phyloP scores from a whole-genome alignment of 2,329 filamentous ascomycete species.

The Reticulascus tulasneorum region DNA sequence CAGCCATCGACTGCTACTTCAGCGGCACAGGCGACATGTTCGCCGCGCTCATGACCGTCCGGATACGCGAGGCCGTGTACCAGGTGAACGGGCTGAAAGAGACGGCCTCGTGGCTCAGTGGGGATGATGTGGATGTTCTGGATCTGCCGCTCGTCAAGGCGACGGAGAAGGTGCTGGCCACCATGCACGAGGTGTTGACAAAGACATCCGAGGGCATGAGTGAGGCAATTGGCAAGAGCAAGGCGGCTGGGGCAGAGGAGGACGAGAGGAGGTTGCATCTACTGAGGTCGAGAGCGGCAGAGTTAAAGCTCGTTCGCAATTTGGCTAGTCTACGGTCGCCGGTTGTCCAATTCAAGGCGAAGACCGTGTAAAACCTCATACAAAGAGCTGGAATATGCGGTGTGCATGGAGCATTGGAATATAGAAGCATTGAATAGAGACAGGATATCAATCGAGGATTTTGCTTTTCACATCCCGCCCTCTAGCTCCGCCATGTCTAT shows the following conservation, averaged over 20 bases:
- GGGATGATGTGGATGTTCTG: conserved; percentile 62
- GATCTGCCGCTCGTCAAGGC: conserved; percentile 81
- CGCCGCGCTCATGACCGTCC: conserved; percentile 81
- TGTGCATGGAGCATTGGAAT: conserved; percentile 5
- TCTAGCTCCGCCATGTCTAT: not conserved
- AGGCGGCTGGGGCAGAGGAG: conserved; percentile 35
- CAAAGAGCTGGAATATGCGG: not conserved
- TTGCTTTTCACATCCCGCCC: conserved; percentile 2
- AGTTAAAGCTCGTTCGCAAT: conserved; percentile 79
- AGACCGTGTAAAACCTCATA: conserved; percentile 34
- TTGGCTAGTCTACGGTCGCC: conserved; percentile 65
- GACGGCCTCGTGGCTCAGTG: conserved; percentile 68
- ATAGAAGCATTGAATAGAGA: too few species aligned
- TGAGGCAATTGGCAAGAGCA: conserved; percentile 40
- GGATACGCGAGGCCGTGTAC: conserved; percentile 77
- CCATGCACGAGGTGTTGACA: conserved; percentile 82
- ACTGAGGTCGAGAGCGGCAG: conserved; percentile 76
- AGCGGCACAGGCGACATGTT: conserved; percentile 99
- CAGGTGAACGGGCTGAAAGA: conserved; percentile 42
- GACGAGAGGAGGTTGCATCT: conserved; percentile 59
- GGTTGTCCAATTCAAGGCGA: conserved; percentile 57
- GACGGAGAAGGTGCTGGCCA: conserved; percentile 80
- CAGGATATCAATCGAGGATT: too few species aligned
- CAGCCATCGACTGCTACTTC: conserved; percentile 88
- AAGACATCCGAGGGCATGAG: conserved; percentile 64